Conservation (phyloP, 352 stramenopile species). For the Pythium periplocum region DNA sequence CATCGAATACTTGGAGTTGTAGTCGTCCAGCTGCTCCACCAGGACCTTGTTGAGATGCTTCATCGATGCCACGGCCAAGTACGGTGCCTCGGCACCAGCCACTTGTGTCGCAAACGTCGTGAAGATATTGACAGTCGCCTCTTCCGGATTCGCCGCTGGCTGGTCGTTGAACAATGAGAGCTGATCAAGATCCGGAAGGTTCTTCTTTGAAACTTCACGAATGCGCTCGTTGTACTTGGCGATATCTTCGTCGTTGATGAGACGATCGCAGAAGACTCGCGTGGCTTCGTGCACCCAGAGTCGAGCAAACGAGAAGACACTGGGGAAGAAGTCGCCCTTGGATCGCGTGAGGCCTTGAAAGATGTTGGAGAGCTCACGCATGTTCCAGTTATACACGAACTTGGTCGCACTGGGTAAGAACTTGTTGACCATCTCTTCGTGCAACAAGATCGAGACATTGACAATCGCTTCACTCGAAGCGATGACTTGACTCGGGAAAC, state of each 20-base stretch:
- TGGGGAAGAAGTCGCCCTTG: slow-evolving; percentile 91
- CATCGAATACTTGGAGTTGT: slow-evolving; percentile 96
- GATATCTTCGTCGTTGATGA: slow-evolving; percentile 95
- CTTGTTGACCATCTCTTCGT: slow-evolving; percentile 91
- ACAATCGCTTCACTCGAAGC: slow-evolving; percentile 85
- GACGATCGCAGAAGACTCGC: slow-evolving; percentile 96
- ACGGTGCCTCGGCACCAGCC: slow-evolving; percentile 58
- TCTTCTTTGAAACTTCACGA: slow-evolving; percentile 91
- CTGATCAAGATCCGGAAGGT: slow-evolving; percentile 83
- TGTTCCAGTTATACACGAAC: slow-evolving; percentile 99
- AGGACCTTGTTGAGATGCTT: slow-evolving; percentile 88
- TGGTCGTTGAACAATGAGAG: slow-evolving; percentile 79
- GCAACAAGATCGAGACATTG: slow-evolving; percentile 87
- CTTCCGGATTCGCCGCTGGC: slow-evolving; percentile 18
- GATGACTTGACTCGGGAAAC: slow-evolving; percentile 53
- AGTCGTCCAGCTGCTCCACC: slow-evolving; percentile 93
- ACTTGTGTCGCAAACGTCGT: slow-evolving; percentile 90
- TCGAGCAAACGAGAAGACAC: slow-evolving; percentile 74
- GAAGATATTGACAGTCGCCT: slow-evolving; percentile 88
- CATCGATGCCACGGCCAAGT: slow-evolving; percentile 72
- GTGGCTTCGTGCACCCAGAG: slow-evolving; percentile 96
- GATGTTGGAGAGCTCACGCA: slow-evolving; percentile 95
- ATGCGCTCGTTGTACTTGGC: slow-evolving; percentile 91
- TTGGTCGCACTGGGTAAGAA: slow-evolving; percentile 96
- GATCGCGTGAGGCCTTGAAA: slow-evolving; percentile 93